These are phyloP conservation scores for Capillidium rhysosporum DNA, from an alignment of 371 early-diverging fungal species.

Conservation along the genomic window DNA sequence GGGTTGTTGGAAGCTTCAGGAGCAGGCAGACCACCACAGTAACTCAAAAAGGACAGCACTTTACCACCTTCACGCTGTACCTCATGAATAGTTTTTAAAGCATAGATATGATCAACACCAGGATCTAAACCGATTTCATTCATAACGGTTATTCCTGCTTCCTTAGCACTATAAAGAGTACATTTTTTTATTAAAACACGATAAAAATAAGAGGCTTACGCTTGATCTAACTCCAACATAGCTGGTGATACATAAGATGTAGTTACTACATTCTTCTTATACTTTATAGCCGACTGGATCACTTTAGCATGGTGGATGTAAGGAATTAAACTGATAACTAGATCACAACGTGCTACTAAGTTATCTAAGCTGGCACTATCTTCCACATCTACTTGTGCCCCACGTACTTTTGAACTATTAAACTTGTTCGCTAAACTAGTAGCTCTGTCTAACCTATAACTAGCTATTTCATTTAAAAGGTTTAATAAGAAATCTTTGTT, in stretches of 20 bases:
- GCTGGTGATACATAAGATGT: constrained; percentile 80
- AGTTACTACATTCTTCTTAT: constrained; percentile 72
- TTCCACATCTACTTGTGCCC: constrained; percentile 60
- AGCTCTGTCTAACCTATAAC: constrained; percentile 60
- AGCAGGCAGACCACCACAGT: constrained; percentile 97
- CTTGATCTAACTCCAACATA: constrained; percentile 60
- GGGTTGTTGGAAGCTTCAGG: constrained; percentile 95
- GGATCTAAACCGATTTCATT: constrained; percentile 92
- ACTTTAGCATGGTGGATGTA: constrained; percentile 71
- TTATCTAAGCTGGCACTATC: constrained; percentile 63
- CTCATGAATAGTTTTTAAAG: constrained; percentile 66
- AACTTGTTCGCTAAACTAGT: constrained; percentile 38
- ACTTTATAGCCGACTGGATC: constrained; percentile 59
- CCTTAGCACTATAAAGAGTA: constrained; percentile 32
- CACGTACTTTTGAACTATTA: constrained; percentile 6
- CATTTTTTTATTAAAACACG: neutral
- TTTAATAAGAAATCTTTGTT: neutral
- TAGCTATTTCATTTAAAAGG: constrained; percentile 35
- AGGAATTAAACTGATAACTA: constrained; percentile 70
- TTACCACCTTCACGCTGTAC: constrained; percentile 77
- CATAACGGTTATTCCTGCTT: constrained; percentile 61
- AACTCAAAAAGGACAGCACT: constrained; percentile 72
- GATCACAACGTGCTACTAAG: constrained; percentile 66
- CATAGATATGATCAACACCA: constrained; percentile 84
- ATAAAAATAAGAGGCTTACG: constrained; percentile 25